Evolutionary conservation across 1,139 yeast genomes (phyloP), one percentile per base, ranked within the genome.

Genomic region (Hyphopichia burtonii): DNA sequence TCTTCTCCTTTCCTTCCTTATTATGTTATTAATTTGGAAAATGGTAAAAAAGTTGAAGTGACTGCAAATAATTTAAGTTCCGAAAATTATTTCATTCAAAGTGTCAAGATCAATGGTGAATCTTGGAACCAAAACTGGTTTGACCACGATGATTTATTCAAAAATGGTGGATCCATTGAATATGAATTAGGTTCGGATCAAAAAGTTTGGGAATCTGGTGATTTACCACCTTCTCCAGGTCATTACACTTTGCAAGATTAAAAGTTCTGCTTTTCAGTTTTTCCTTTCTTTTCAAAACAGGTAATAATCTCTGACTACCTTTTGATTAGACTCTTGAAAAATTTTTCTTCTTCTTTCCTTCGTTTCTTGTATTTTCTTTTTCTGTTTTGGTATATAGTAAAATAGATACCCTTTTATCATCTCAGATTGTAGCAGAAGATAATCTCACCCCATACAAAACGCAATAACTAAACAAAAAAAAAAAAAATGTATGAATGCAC

Each of bases 1-100:
- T 45, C 66, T 2, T 52, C 71, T 2, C 74, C 74, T 8, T 64
- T 63, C 44, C 40, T 67, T n/a, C 49, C 59, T 4, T 50, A 56
- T 22, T 43, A 56, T 19, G 47, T 55, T 9, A 43, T 68, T 28
- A 50, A 50, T 20, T 54, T 63, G 43, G 63, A 56, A 12, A 56
- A 61, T 36, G 64, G 64, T 19, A 51, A 53, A n/a, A 46, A 46
- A 23, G 53, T 65, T 35, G 47, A 53, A 27, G 59, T 68, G 28
- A 50, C 49, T 3, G 66, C 71, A 5, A 53, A 55, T 30, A 56
- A 58, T 37, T 51, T 65, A 32, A 50, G 59, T 32, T 38, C 42
- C 1, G 50, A 50, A 4, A 53, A 51, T 34, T 45, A 49, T 35
- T 67, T 59, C 42, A 62, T 68, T 20, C 60, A 64, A 44, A 46